Base-by-base conservation (phyloP, 768 basidiomycete species). In the Psilocybe sp. region DNA sequence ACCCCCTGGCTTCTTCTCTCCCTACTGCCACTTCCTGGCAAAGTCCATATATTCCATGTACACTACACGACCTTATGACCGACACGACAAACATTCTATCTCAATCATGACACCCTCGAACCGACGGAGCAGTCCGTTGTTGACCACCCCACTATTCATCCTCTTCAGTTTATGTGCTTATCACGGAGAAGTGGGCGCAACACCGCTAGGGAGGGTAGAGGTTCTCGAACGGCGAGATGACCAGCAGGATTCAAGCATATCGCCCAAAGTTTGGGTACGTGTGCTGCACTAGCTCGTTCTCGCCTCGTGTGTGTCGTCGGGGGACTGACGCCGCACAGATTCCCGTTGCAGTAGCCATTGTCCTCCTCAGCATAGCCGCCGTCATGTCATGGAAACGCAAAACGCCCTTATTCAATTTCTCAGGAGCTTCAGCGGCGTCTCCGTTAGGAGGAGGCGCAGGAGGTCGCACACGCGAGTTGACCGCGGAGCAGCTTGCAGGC, bases 401-500 rank as follows among this genome's bases (percentile, higher is more conserved):
- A 36, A 34, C 44, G 15, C 9, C 32, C 33, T 20, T 41, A 1
- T 51, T 53, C 40, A 60, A 46, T 11, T 49, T 55, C n/a, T 46
- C 49, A 1, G 50, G 41, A 32, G 48, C 47, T 40, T 19, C 44
- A 5, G 38, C 55, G 2, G 41, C 48, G 4, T 50, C 44, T 33
- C 49, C 38, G 11, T 16, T 47, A 31, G 50, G 40, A 28, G 40
- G 44, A 13, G 18, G 41, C 23, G 18, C 44, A 40, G 41, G 54
- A 5, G 56, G 23, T 23, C 45, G 7, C 23, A 28, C 49, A 1
- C 47, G 57, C 39, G 64, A 78, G 56, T 59, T 82, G 16, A 83
- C 81, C 0, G 82, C 83, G 1, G 79, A 78, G 51, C 79, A 83
- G 61, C 73, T 84, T 12, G 78, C 78, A 10, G 81, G 80, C 0